Base-by-base conservation (phyloP, 495 filamentous ascomycete species). In the Cercophora newfieldiana region DNA sequence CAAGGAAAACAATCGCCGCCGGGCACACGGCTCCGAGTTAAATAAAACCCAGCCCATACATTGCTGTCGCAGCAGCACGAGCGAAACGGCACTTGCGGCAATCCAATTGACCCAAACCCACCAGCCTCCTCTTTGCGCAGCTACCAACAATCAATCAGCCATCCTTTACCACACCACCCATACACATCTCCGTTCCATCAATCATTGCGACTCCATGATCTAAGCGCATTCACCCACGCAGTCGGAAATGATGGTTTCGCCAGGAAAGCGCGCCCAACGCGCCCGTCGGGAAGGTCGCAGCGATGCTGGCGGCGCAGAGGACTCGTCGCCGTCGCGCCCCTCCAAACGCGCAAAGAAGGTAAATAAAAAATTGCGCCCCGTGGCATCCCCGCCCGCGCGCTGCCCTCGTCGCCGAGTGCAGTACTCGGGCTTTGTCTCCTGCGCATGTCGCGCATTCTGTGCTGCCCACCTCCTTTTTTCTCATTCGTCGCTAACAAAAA, bases 301-400 rank as follows among this genome's bases (percentile, higher is more conserved):
- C 69, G 73, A 81, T 68, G n/a, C n/a, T n/a, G 69, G 76, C 30
- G 69, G 71, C 69, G 70, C 66, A 25, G 79, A 82, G 22, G 76
- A 78, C 55, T 91, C 89, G 33, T 92, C 90, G 26, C 89, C 90
- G 29, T 89, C 85, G 72, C 87, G 88, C 60, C 89, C 89, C 6
- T 84, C 87, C 4, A 89, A 87, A 75, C 91, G 90, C 75, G 87
- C 90, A 80, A 90, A 87, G 80, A 90, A 90, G 88, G 89, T 90
- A 79, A 77, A 59, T 47, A 59, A 58, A 21, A n/a, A 64, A 59
- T 49, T 30, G n/a, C 37, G 37, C 37, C 66, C 25, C 7, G 31
- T 58, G 48, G 47, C 51, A 24, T 26, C 51, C 64, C 37, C 49
- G 30, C 66, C 25, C 59, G 47, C 71, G 73, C 68, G n/a, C 65